Evolutionary conservation across 208 protist species (phyloP).

Genomic region (Acanthamoeba sp.): DNA sequence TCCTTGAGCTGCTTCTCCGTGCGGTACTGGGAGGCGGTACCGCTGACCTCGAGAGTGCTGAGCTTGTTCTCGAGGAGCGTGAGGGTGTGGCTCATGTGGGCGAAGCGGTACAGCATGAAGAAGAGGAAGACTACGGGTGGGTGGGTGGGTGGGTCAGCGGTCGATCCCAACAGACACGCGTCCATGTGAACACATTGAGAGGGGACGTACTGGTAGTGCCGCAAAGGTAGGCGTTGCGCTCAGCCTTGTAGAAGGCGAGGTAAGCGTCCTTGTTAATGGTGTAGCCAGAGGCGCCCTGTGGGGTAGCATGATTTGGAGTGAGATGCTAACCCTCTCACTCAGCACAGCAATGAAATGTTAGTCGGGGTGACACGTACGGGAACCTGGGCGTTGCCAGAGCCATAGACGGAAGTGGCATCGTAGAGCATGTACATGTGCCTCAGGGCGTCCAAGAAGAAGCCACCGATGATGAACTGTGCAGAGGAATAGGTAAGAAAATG

Average conservation of each 20-base stretch:
- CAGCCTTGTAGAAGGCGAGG: conserved; percentile 60
- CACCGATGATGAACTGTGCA: not conserved
- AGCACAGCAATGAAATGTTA: not conserved
- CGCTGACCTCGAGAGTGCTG: not conserved
- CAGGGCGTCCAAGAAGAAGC: conserved; percentile 51
- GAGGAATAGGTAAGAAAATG: not conserved
- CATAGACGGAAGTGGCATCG: conserved; percentile 53
- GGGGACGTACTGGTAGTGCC: conserved; percentile 32
- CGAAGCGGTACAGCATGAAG: conserved; percentile 69
- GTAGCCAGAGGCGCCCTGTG: not conserved
- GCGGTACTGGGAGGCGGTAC: not conserved
- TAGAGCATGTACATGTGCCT: conserved; percentile 62
- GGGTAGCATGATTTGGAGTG: not conserved
- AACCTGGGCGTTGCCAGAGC: not conserved
- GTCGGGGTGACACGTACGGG: not conserved
- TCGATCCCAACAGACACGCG: not conserved
- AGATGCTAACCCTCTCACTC: not conserved
- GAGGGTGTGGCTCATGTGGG: not conserved
- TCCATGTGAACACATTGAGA: not conserved
- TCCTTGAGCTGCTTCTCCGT: conserved; percentile 47
- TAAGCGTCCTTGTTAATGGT: conserved; percentile 38
- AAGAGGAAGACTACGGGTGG: conserved; percentile 20
- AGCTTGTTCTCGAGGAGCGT: conserved; percentile 35
- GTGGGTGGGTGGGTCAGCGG: not conserved
- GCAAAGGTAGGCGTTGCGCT: conserved; percentile 61